Evolutionary conservation across 306 rosid genomes (phyloP), one percentile per base, ranked within the genome.

Genomic region (Fragaria vesca): DNA sequence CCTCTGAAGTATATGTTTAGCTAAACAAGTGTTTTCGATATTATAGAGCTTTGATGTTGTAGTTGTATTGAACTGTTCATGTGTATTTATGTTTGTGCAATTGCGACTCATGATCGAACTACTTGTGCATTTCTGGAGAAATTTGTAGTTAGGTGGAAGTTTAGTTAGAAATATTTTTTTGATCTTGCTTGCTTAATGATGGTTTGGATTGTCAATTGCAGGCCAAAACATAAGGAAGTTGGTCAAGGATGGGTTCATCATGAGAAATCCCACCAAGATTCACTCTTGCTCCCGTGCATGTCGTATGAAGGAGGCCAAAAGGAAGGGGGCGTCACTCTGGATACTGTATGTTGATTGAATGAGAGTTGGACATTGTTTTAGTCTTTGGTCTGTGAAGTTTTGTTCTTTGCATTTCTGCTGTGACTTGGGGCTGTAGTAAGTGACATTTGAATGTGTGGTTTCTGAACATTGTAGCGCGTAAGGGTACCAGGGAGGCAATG

Each of bases 401-500:
- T 4, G 21, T 17, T 17, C 15, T 12, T 60, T 32, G 12, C 36
- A 16, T 48, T 42, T 55, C 57, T 9, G 8, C 55, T 26, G 48
- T 63, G 21, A 30, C 18, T 30, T 28, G 43, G 43, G 6, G 30
- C 47, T 36, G 47, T 17, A 16, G 70, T 38, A 2, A 18, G 9
- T 68, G 28, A 38, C 65, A 11, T 58, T 40, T 12, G 8, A 55
- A 45, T 20, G 26, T 4, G 11, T 10, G 32, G 18, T 12, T 46
- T 20, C 26, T 34, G 38, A 30, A 12, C 62, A 1, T 24, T 73
- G 28, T 69, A 95, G 98, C 96, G 83, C 89, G 98, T 1, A 91
- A 85, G 91, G 98, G 98, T 83, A 95, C 98, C 0, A 91, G 98
- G 84, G 98, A 95, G 86, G 98, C 98, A 36, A 89, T 97, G 82